Evolutionary conservation across 257 asterid genomes (phyloP), one percentile per base, ranked within the genome.

Genomic region (Verbena officinalis): DNA sequence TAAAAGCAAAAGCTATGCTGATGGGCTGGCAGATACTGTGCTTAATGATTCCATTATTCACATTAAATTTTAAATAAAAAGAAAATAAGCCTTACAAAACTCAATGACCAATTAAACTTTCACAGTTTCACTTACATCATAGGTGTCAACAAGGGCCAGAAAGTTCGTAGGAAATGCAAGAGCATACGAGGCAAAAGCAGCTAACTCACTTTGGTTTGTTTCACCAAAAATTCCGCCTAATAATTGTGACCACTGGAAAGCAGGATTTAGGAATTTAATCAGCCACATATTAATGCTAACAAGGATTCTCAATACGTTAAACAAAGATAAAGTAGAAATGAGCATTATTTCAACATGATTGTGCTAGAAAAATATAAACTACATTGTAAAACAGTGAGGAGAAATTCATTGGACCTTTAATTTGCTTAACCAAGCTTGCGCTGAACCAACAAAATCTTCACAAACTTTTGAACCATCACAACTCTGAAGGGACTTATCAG

Each of bases 121-220:
- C 57, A 70, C 98, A 24, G 0, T 65, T 60, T 24, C 57, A 70
- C 98, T 87, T 85, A 89, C 96, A 81, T 89, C 98, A 78, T 92
- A 92, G 16, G 97, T 91, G 82, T 92, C 98, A 57, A 87, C 97
- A 43, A 92, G 95, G 71, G 96, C 96, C 85, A 91, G 75, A 74
- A 91, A 91, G 69, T 65, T 75, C 43, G 69, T 77, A n/a, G 98
- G 98, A 66, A 91, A 91, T 62, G 98, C 96, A 65, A 91, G 87
- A 36, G 98, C 96, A 79, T 91, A 91, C 12, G 95, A 91, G 62
- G 60, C 74, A 80, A 91, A 89, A 72, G 96, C 98, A 67, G 95
- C 96, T 70, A 91, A 69, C 70, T 91, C 98, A 70, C 96, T 91
- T 77, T 83, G 92, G 78, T 91, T 91, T 24, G 96, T 91, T 84